A percentile compares a stretch with the other conserved stretches of the same genome.
Conservation (phyloP, 2,329 filamentous ascomycete species). For the Coniochaeta pulveracea region DNA sequence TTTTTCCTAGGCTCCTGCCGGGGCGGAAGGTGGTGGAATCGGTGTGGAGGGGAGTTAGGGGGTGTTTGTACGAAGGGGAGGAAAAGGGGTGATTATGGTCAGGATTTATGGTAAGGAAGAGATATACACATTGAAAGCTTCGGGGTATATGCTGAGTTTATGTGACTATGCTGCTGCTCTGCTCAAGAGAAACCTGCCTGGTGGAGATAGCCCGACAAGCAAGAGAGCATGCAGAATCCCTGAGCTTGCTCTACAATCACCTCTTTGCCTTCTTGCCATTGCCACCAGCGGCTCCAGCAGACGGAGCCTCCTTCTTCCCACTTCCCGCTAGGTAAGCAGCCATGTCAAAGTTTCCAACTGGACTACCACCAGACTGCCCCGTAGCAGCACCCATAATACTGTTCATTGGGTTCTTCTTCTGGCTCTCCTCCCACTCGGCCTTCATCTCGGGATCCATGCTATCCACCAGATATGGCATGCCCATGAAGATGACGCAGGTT, state of each 20-base stretch:
- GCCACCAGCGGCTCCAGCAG: too few species aligned
- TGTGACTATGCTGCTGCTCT: too few species aligned
- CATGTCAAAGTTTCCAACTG: conserved; percentile 48
- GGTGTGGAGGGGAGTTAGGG: conserved; percentile 79
- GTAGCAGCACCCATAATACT: conserved; percentile 36
- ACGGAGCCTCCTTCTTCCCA: conserved; percentile 30
- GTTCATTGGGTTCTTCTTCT: conserved; percentile 61
- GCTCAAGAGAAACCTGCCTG: too few species aligned
- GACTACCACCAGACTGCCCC: conserved; percentile 23
- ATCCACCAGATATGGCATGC: conserved; percentile 90
- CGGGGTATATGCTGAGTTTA: too few species aligned
- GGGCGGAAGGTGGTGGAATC: conserved; percentile 64
- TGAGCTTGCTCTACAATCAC: too few species aligned
- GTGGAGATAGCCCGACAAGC: too few species aligned
- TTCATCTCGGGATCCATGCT: conserved; percentile 97
- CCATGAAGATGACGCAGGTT: conserved; percentile 73
- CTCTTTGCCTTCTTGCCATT: too few species aligned
- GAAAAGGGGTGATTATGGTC: not conserved
- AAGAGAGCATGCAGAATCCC: too few species aligned
- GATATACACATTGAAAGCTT: too few species aligned
- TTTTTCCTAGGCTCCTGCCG: conserved; percentile 77
- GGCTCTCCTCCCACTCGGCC: conserved; percentile 84
- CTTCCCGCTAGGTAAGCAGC: conserved; percentile 51
- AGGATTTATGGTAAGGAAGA: not conserved
- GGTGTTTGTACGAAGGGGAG: conserved; percentile 64